Evolutionary conservation across 2,329 filamentous ascomycete species (phyloP).

Genomic region (Saccharata proteae): DNA sequence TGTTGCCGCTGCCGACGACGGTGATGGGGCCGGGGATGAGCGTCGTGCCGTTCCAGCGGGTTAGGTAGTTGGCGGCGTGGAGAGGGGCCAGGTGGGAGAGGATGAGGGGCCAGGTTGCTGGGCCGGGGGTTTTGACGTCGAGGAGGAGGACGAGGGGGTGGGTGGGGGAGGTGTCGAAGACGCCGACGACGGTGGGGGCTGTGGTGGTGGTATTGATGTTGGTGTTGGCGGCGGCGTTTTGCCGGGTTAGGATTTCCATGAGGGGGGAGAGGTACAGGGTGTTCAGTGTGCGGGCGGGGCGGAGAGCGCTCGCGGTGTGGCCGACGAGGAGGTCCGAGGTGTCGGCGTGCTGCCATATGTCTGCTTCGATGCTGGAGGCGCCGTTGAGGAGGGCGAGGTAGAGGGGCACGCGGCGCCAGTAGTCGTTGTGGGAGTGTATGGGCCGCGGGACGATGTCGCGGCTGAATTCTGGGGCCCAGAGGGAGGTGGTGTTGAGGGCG

Average conservation of each 20-base stretch:
- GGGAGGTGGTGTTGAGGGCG: no score
- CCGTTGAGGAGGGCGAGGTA: slow-evolving; percentile 28
- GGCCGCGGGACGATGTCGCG: slow-evolving; percentile 24
- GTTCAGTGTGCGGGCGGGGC: slow-evolving; percentile 13
- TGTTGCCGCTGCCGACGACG: slow-evolving; percentile 8
- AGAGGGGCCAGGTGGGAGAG: slow-evolving; percentile 1
- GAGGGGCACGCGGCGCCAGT: slow-evolving; percentile 19
- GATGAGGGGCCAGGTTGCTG: slow-evolving; percentile 3
- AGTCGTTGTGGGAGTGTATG: slow-evolving; percentile 13
- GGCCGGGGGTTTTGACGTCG: slow-evolving; percentile 7
- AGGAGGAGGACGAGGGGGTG: slow-evolving; percentile 8
- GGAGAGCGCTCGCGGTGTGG: slow-evolving; percentile 15
- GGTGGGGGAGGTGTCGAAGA: slow-evolving; percentile 7
- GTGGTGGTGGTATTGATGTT: not conserved
- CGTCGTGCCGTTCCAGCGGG: slow-evolving; percentile 4
- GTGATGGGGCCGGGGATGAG: slow-evolving; percentile 5
- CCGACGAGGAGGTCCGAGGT: slow-evolving; percentile 17
- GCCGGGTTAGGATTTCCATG: slow-evolving; percentile 4
- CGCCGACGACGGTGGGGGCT: not conserved
- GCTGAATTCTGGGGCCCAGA: no score
- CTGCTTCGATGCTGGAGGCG: slow-evolving; percentile 21
- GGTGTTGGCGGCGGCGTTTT: not conserved
- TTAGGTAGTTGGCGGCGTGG: slow-evolving; percentile 4
- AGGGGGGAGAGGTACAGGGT: slow-evolving; percentile 17
- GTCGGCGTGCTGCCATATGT: slow-evolving; percentile 17